Percentiles rank a stretch among this genome's conserved stretches.
These are phyloP conservation scores for Paramarasmius palmivorus DNA, from an alignment of 1,284 basidiomycete species.

Conservation along the genomic window DNA sequence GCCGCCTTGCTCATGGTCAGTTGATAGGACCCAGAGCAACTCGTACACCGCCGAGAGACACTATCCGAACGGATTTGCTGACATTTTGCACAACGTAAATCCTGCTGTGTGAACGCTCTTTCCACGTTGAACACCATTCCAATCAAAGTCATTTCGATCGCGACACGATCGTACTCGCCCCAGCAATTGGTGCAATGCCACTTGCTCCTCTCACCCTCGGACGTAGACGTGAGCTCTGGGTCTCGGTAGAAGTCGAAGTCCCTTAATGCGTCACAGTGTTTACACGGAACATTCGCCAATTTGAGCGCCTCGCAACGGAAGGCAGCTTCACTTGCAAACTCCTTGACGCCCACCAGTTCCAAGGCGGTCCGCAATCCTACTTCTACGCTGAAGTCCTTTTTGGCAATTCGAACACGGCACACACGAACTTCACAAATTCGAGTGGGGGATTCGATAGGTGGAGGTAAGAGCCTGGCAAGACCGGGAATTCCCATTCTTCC, in stretches of 20 bases:
- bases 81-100: conserved; percentile 87
- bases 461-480: conserved; percentile 86
- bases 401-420: conserved; percentile 80
- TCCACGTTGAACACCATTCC: conserved; percentile 75
- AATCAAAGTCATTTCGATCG: conserved; percentile 87
- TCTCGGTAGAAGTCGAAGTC: conserved; percentile 98
- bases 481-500: conserved; percentile 76
- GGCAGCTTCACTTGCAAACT: conserved; percentile 82
- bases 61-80: conserved; percentile 88
- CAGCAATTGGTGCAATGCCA: conserved; percentile 75
- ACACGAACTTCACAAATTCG: conserved; percentile 90
- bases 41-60: conserved; percentile 75
- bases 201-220: conserved; percentile 48
- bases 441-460: conserved; percentile 77
- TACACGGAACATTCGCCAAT: conserved; percentile 87
- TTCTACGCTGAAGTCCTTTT: conserved; percentile 78
- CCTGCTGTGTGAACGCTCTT: conserved; percentile 84
- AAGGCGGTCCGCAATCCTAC: conserved; percentile 87
- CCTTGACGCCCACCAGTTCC: conserved; percentile 85
- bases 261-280: conserved; percentile 84
- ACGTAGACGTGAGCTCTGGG: conserved; percentile 72
- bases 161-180: conserved; percentile 84
- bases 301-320: conserved; percentile 92
- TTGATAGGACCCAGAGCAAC: conserved; percentile 85
- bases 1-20: conserved; percentile 74